Base-by-base conservation (phyloP, 2,329 filamentous ascomycete genomes). In the Cytospora leucostoma region DNA sequence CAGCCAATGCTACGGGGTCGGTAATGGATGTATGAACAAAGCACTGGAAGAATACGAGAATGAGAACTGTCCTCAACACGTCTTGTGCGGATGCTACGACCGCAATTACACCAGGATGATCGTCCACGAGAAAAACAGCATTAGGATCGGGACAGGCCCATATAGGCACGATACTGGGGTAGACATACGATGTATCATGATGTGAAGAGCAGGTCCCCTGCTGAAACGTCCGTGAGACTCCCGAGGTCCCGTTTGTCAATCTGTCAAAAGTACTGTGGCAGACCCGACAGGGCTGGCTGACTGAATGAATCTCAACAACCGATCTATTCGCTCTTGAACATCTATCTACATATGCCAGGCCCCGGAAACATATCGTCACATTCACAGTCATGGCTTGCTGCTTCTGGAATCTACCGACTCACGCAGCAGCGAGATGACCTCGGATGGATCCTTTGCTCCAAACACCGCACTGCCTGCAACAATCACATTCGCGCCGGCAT, bases 391-490 rank as follows among this genome's bases (percentile, higher is more conserved):
- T 66, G 77, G 71, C 73, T 77, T 81, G 40, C 75, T 77, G 57
- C 65, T 71, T 68, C 76, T 77, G 71, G 84, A 84, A 60, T 97
- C 86, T 4, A 99, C 93, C 3, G 91, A 85, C 65, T 90, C 86
- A 68, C 93, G 85, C 72, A 99, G 79, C 75, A 90, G 81, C n/a
- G 83, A 78, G 73, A 99, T 97, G 32, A 97, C 93, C 69, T 95
- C 90, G 7, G 85, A 85, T 0, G 95, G 95, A 72, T 97, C 91
- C 72, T 92, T 84, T 19, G 95, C 94, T 40, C 93, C 93, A 77
- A 98, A 99, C 8, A 99, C 93, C 49, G 95, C 95, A 71, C 92
- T 97, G 35, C 95, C 95, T 12, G 95, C 94, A 58, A 99, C 95
- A 72, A 99, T 99, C 63, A 99, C 95, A 72, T 99, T 99, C 61